Evolutionary conservation across 2,329 filamentous ascomycete species (phyloP).

Genomic region (Hirsutella minnesotensis): DNA sequence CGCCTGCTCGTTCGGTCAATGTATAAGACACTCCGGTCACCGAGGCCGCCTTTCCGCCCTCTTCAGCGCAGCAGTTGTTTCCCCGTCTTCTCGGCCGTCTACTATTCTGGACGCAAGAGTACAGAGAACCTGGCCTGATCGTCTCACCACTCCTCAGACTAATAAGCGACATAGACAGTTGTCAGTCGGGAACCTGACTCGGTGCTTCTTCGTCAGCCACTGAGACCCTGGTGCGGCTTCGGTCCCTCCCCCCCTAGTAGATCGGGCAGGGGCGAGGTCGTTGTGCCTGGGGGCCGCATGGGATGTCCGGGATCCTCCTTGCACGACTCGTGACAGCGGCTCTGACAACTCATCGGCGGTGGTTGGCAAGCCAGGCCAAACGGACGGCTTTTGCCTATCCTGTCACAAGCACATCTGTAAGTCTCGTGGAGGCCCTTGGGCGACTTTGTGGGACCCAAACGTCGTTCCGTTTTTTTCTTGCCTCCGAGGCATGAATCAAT

Average conservation of each 20-base stretch:
- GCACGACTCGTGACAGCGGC: slow-evolving; percentile 23
- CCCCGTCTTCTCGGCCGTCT: background rate
- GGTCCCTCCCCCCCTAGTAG: slow-evolving; percentile 17
- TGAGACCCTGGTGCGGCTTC: slow-evolving; percentile 30
- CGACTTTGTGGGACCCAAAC: slow-evolving; percentile 8
- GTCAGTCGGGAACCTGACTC: slow-evolving; percentile 8
- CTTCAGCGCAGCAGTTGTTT: background rate
- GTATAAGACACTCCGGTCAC: slow-evolving; percentile 7
- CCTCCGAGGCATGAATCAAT: slow-evolving; percentile 17
- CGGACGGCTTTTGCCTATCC: background rate
- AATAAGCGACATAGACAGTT: background rate
- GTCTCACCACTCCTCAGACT: slow-evolving; percentile 1
- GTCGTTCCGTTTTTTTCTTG: slow-evolving; percentile 12
- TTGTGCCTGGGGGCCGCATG: slow-evolving; percentile 25
- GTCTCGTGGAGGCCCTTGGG: slow-evolving; percentile 1
- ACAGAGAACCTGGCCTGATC: background rate
- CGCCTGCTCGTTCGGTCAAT: background rate
- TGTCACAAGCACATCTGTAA: slow-evolving; percentile 3
- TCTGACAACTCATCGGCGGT: slow-evolving; percentile 22
- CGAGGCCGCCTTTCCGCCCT: background rate
- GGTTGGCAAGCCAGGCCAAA: slow-evolving; percentile 10
- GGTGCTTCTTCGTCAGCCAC: slow-evolving; percentile 12
- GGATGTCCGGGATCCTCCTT: slow-evolving; percentile 27
- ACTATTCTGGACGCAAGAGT: background rate
- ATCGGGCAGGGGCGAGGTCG: slow-evolving; percentile 28